Base-by-base conservation (phyloP, 768 basidiomycete genomes). In the Panaeolus cyanescens region DNA sequence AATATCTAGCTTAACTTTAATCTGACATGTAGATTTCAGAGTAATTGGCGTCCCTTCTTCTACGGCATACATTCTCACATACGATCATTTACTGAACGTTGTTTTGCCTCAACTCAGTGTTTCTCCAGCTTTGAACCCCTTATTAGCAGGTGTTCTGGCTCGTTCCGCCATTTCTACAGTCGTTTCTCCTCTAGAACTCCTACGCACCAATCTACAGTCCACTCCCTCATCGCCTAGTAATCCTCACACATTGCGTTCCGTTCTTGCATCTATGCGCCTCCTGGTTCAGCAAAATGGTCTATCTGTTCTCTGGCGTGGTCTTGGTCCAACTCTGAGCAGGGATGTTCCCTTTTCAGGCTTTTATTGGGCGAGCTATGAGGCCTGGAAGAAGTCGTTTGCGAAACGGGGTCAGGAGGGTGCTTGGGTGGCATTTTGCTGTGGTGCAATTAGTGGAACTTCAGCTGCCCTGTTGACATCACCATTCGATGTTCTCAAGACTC, bases 311-410 rank as follows among this genome's bases (percentile, higher is more conserved):
- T 99, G 95, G 94, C 83, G 93, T 57, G 97, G 97, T 0, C 80
- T 99, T 7, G 91, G 91, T 0, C 86, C 96, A 2, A 96, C 95
- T 4, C 80, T 99, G 8, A 98, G 95, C 95, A 85, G 97, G 55
- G 97, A 99, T 67, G 96, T 99, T 5, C 96, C 97, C 0, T 99
- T 99, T 72, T 95, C 93, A 37, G 97, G 96, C 10, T 79, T 96
- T 32, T 99, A 99, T 69, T 99, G 97, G 97, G 93, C 93, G 4
- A 88, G 91, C 25, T 99, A 98, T 71, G 96, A 99, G 72, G 77
- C 85, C 0, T 85, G 87, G 76, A 98, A 97, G 77, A 77, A 79
- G 19, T 67, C 73, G 15, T 85, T 95, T 67, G 75, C 79, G 67
- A 75, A 79, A 60, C 72, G 75, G 56, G 86, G 86, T 25, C 67